Conservation (phyloP, 768 basidiomycete genomes). For the Agrocybe praecox region DNA sequence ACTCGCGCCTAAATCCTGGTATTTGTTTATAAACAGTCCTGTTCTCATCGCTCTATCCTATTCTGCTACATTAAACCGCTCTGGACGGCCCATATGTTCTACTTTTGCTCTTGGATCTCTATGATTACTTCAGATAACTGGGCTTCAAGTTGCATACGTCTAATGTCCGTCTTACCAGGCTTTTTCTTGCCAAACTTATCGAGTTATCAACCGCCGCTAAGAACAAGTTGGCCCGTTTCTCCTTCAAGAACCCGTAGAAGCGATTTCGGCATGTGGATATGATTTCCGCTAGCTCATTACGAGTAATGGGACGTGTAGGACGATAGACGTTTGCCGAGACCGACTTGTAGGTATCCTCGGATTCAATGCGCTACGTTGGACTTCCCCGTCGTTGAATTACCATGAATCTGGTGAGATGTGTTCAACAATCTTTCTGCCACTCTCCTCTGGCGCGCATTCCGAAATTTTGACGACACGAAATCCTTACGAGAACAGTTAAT, state of each 20-base stretch:
- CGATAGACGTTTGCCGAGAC: neutral
- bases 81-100: neutral
- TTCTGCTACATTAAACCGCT: constrained; percentile 1
- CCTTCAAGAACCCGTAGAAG: constrained; percentile 16
- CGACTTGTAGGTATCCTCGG: constrained; percentile 10
- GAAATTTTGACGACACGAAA: constrained; percentile 12
- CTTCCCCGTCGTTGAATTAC: constrained; percentile 7
- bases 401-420: constrained; percentile 12
- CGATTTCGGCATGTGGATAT: constrained; percentile 8
- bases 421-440: constrained; percentile 15
- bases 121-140: constrained; percentile 3
- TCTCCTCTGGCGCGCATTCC: constrained; percentile 2
- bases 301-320: constrained; percentile 4
- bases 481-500: constrained; percentile 24
- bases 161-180: constrained; percentile 16
- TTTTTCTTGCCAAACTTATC: constrained; percentile 2
- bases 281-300: constrained; percentile 14
- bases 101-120: constrained; percentile 1
- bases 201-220: constrained; percentile 8
- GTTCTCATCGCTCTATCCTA: neutral
- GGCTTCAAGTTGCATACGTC: neutral
- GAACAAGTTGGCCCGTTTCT: constrained; percentile 11
- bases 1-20: constrained; percentile 11
- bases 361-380: constrained; percentile 3
- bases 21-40: neutral